Evolutionary conservation across 140 eudicot genomes (phyloP), one percentile per base, ranked within the genome.

Genomic region (Stevia rebaudiana): DNA sequence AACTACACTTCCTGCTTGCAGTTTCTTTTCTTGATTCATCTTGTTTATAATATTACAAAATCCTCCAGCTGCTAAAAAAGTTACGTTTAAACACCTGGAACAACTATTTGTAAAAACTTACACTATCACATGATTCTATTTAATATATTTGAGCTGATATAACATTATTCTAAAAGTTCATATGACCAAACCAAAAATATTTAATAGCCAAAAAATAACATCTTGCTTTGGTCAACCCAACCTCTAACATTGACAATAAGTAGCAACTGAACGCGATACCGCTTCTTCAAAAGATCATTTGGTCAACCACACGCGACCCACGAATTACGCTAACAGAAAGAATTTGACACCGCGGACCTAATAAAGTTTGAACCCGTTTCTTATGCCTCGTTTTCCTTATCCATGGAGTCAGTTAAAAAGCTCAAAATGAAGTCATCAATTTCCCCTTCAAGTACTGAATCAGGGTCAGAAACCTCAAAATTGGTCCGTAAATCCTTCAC

Each of bases 401-500:
- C 98, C 75, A 92, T 55, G 0, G 90, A 84, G 65, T 89, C 79
- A 4, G 98, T 88, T 43, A 88, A 67, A 80, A 71, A 92, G 82
- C 95, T 92, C 74, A 92, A 61, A 74, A 92, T 85, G 78, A 88
- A 92, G 60, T 80, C 92, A 57, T 92, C 96, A 7, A 92, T 70
- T 66, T 85, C 89, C 49, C 96, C 95, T 69, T 83, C 87, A 21
- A 92, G 89, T 31, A 91, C 96, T 10, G 89, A 81, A 69, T 84
- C 96, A 28, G 98, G 88, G 65, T 91, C 86, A 5, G 98, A 91
- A 70, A 91, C 96, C 80, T 91, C 98, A 53, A 76, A 87, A 53
- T 82, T 84, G 0, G 98, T 91, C 39, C 96, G 73, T 46, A 84
- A 86, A 81, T 91, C 98, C 79, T 91, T 91, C 75, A 91, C 98